Evolutionary conservation across 192 early-diverging fungal genomes (phyloP), one percentile per base, ranked within the genome.

Genomic region (Polychytrium aggregatum): DNA sequence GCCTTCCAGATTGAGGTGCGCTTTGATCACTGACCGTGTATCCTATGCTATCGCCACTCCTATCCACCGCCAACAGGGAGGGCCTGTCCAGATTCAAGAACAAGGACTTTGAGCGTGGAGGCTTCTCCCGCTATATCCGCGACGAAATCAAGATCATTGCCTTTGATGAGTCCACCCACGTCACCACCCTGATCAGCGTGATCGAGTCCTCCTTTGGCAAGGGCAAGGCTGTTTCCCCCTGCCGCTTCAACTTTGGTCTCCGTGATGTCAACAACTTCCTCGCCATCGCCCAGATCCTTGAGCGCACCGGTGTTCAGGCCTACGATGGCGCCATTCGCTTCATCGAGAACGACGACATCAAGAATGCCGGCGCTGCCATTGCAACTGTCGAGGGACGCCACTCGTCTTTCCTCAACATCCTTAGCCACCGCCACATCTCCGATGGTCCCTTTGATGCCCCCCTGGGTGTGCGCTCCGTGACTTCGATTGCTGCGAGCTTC

Each of bases 301-400:
- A 79, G 44, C 41, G 56, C 1, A 71, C 68, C 8, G 76, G 72
- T 47, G 74, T 71, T 34, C 50, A 47, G 21, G 76, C 74, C 9
- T 78, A 78, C 57, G 52, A 46, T 37, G 76, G 76, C 16, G 70
- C 55, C 16, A 46, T 62, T 50, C 42, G 52, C 20, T 68, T 70
- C 24, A 51, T 70, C 42, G 10, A n/a, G 3, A 33, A 37, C 38
- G 48, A 56, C 47, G 49, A 63, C 39, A 28, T 77, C 31, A 55
- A 68, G 55, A 76, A 61, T 7, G 72, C 66, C n/a, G 72, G 52
- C 50, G 75, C 65, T 0, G 27, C 69, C 27, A 76, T 78, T 43
- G 63, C 50, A 3, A 76, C 72, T n/a, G 53, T 74, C 27, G 72
- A 78, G 39, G 72, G 50, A 28, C 75, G 72, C 41, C 75, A 78